Evolutionary conservation across 768 basidiomycete genomes (phyloP).

Genomic region (Lactifluus subvellereus): DNA sequence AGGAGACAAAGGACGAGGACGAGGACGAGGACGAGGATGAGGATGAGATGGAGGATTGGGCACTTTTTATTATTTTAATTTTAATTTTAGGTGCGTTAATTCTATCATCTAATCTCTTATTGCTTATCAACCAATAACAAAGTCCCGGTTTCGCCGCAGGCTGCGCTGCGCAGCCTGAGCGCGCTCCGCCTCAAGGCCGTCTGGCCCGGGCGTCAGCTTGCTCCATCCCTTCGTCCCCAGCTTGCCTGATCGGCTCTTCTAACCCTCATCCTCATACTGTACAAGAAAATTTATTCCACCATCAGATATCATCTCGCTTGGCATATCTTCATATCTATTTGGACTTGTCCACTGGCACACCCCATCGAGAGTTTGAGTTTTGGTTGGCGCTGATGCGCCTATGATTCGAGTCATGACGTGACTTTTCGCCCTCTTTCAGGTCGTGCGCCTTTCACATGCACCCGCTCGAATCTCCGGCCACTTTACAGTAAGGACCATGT

Average conservation of each 20-base stretch:
- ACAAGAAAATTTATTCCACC: neutral
- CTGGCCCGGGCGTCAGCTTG: too few species aligned
- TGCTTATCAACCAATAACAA: conserved; percentile 7
- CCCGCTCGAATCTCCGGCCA: neutral
- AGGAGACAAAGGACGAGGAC: neutral
- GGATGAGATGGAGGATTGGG: neutral
- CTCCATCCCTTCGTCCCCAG: too few species aligned
- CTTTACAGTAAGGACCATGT: neutral
- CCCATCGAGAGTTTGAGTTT: neutral
- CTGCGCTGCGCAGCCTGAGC: neutral
- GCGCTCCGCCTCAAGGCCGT: neutral
- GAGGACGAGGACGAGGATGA: neutral
- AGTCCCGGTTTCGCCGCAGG: neutral
- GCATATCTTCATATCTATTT: too few species aligned
- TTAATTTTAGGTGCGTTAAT: neutral
- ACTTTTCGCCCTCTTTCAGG: neutral
- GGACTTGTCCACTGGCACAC: neutral
- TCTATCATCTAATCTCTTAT: neutral
- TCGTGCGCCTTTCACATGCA: neutral
- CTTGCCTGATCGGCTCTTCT: neutral
- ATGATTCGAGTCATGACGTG: neutral
- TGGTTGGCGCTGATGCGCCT: neutral
- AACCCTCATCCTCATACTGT: neutral
- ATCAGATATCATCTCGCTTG: neutral
- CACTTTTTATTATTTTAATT: neutral